Conservation (phyloP, 2,329 filamentous ascomycete species). For the Torrubiella hemipterigena region DNA sequence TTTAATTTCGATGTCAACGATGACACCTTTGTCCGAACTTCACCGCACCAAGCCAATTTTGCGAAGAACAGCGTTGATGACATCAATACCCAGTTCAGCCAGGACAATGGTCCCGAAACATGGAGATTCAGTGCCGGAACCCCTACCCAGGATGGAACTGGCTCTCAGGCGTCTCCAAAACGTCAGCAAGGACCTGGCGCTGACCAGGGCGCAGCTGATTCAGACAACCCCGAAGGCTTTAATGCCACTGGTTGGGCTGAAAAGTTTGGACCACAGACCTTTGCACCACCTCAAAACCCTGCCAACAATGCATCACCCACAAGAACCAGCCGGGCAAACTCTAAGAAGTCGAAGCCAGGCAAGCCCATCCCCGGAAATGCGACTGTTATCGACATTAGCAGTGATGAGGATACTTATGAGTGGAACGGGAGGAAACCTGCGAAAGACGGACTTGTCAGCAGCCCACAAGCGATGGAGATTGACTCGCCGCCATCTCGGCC, state of each 20-base stretch:
- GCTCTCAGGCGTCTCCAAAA: slow-evolving; percentile 14
- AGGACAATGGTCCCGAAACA: slow-evolving; percentile 29
- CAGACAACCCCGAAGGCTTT: slow-evolving; percentile 21
- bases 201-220: neutral
- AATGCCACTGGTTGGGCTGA: slow-evolving; percentile 41
- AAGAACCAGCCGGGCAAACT: slow-evolving; percentile 28
- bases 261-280: slow-evolving; percentile 42
- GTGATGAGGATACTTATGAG: slow-evolving; percentile 25
- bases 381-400: slow-evolving; percentile 34
- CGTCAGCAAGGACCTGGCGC: too few species aligned
- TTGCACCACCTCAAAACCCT: slow-evolving; percentile 31
- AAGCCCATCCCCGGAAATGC: slow-evolving; percentile 35
- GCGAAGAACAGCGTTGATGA: slow-evolving; percentile 41
- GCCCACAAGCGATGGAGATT: slow-evolving; percentile 54
- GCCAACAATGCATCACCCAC: slow-evolving; percentile 31
- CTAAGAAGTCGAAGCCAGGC: slow-evolving; percentile 48
- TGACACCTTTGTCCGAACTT: slow-evolving; percentile 24
- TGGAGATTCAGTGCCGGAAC: slow-evolving; percentile 43
- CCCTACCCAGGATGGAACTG: slow-evolving; percentile 14
- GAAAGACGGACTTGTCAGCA: slow-evolving; percentile 21
- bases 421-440: slow-evolving; percentile 22
- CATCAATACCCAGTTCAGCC: slow-evolving; percentile 49
- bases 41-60: slow-evolving; percentile 27
- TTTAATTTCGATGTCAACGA: slow-evolving; percentile 36
- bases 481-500: slow-evolving; percentile 34